Conservation (phyloP, 2,329 filamentous ascomycete genomes). For the Cordyceps tenuipes region DNA sequence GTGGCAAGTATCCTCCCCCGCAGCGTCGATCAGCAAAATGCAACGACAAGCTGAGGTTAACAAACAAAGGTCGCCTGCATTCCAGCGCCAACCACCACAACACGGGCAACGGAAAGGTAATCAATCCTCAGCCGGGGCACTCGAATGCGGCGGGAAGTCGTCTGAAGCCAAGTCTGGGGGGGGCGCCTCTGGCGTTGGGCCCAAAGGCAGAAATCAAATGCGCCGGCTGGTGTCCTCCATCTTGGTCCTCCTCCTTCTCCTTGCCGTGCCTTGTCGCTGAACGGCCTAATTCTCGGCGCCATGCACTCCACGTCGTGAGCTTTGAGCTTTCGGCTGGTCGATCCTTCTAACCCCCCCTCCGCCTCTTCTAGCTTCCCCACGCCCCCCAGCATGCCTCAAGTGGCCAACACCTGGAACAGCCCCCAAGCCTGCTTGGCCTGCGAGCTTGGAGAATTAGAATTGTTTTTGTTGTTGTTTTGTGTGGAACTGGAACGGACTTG, state of each 20-base stretch:
- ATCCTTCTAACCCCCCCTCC: neutral
- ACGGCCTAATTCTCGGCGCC: slow-evolving; percentile 18
- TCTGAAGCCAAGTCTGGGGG: neutral
- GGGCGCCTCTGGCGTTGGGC: slow-evolving; percentile 1
- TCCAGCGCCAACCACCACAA: slow-evolving; percentile 7
- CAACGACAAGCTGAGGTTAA: neutral
- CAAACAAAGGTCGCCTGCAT: slow-evolving; percentile 1
- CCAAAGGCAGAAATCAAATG: neutral
- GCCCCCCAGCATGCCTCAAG: neutral
- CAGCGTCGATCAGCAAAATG: slow-evolving; percentile 5
- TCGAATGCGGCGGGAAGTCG: neutral
- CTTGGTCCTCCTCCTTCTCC: neutral
- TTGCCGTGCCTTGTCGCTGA: neutral
- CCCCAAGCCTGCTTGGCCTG: neutral
- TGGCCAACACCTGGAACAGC: neutral
- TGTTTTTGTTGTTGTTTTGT: neutral
- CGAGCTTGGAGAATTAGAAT: neutral
- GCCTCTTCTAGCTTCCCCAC: neutral
- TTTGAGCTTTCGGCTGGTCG: slow-evolving; percentile 3
- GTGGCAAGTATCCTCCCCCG: slow-evolving; percentile 5
- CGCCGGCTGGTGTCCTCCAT: neutral
- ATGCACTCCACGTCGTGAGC: slow-evolving; percentile 14
- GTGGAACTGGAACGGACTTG: neutral
- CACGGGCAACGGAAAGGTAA: too few species aligned
- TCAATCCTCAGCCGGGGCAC: too few species aligned